A percentile compares a stretch with the other conserved stretches of the same genome.
Evolutionary conservation across 768 basidiomycete species (phyloP).

Genomic region (Tricholomella constricta): DNA sequence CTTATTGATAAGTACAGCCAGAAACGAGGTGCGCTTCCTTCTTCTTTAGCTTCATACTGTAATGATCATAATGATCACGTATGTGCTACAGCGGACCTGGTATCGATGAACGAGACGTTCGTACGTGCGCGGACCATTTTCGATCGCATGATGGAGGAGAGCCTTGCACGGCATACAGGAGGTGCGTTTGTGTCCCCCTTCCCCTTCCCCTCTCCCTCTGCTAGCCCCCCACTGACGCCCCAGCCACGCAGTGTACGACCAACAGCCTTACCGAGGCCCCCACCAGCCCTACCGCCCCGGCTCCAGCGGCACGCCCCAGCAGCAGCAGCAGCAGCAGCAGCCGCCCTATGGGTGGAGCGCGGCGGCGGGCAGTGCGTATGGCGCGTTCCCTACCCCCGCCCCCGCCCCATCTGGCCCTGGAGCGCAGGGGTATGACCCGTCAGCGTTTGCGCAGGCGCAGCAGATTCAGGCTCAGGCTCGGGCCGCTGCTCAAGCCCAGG

Average conservation of each 20-base stretch:
- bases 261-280: slow-evolving; percentile 31
- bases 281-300: slow-evolving; percentile 20
- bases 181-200: slow-evolving; percentile 37
- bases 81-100: slow-evolving; percentile 83
- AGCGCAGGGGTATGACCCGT: slow-evolving; percentile 21
- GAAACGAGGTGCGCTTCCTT: slow-evolving; percentile 60
- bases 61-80: too few relatives aligned
- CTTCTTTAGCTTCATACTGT: too few relatives aligned
- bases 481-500: slow-evolving; percentile 2
- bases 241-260: slow-evolving; percentile 53
- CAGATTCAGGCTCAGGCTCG: slow-evolving; percentile 9
- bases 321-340: too few relatives aligned
- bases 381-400: slow-evolving; percentile 33
- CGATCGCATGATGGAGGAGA: slow-evolving; percentile 93
- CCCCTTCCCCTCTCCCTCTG: not conserved
- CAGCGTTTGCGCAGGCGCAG: slow-evolving; percentile 24
- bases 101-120: slow-evolving; percentile 94
- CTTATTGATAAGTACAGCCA: slow-evolving; percentile 97
- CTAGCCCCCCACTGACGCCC: not conserved
- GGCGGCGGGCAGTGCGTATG: slow-evolving; percentile 34
- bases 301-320: slow-evolving; percentile 26
- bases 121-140: slow-evolving; percentile 87
- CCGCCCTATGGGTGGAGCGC: slow-evolving; percentile 61
- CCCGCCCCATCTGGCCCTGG: not conserved
- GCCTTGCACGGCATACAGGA: slow-evolving; percentile 71